Evolutionary conservation across 805 yeast genomes (phyloP).

Genomic region (Candida verbasci): DNA sequence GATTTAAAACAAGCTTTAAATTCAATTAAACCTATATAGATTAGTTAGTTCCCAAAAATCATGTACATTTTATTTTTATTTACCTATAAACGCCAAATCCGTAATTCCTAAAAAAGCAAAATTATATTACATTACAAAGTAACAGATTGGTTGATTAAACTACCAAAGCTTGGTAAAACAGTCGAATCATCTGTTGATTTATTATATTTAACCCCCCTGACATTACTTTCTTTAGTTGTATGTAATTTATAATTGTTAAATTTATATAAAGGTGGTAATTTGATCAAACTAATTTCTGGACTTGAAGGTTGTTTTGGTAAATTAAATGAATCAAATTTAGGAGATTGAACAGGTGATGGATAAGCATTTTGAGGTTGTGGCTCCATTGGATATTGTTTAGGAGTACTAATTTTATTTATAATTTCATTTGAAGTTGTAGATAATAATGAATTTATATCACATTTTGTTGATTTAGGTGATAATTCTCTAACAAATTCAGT

Average conservation of each 20-base stretch:
- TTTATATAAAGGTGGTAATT: constrained; percentile 14
- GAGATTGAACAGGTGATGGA: constrained; percentile 30
- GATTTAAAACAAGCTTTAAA: constrained; percentile 27
- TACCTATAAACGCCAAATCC: too few species aligned
- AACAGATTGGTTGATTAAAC: background rate
- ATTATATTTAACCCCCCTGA: constrained; percentile 6
- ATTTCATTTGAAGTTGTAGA: background rate
- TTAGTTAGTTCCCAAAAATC: too few species aligned
- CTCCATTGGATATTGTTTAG: constrained; percentile 14
- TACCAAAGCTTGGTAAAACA: background rate
- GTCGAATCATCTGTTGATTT: background rate
- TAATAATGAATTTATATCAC: constrained; percentile 10
- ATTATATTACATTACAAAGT: too few species aligned
- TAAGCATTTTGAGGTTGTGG: constrained; percentile 23
- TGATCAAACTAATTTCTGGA: constrained; percentile 14
- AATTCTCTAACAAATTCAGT: constrained; percentile 4
- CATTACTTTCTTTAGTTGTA: constrained; percentile 10
- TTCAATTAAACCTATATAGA: constrained; percentile 10
- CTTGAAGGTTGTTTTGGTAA: constrained; percentile 4
- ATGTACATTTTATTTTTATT: too few species aligned
- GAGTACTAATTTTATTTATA: background rate
- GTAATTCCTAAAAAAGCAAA: too few species aligned
- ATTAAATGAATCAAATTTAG: constrained; percentile 12
- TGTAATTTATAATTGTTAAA: constrained; percentile 8
- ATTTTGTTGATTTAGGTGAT: constrained; percentile 14